Evolutionary conservation across 202 grass and related monocot genomes (phyloP).

Genomic region (Musa balbisiana): DNA sequence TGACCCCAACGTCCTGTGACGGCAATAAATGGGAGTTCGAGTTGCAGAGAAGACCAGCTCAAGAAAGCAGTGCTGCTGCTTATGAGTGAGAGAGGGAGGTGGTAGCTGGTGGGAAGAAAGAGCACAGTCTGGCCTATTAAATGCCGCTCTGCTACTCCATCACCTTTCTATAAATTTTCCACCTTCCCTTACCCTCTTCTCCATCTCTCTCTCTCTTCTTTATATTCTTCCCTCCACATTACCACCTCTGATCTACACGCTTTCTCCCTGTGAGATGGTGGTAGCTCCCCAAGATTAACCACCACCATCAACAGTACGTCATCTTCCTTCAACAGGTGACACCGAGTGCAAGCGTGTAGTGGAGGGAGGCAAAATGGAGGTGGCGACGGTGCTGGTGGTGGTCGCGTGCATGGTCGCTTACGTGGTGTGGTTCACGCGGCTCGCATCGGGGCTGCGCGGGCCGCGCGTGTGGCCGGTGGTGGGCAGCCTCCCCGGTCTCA

Average conservation of each 20-base stretch:
- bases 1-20: conserved; percentile 26
- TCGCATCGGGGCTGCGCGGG: neutral
- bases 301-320: neutral
- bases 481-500: conserved; percentile 15
- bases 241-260: neutral
- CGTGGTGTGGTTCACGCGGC: conserved; percentile 9
- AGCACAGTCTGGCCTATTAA: conserved; percentile 32
- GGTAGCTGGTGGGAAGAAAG: conserved; percentile 20
- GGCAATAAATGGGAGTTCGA: conserved; percentile 37
- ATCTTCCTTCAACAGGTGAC: neutral
- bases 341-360: neutral
- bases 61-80: neutral
- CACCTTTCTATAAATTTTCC: conserved; percentile 33
- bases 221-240: neutral
- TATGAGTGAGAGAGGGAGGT: conserved; percentile 27
- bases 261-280: neutral
- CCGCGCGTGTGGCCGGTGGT: conserved; percentile 18
- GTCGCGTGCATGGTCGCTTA: conserved; percentile 2
- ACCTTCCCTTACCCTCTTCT: neutral
- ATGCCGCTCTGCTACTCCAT: conserved; percentile 29
- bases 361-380: neutral
- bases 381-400: neutral
- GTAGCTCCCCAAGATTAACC: neutral
- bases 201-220: neutral
- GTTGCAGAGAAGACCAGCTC: conserved; percentile 15